Percentiles rank a stretch among this genome's conserved stretches.
These are phyloP conservation scores for Acanthamoeba healyi DNA, from an alignment of 208 protist genomes.

Conservation along the genomic window DNA sequence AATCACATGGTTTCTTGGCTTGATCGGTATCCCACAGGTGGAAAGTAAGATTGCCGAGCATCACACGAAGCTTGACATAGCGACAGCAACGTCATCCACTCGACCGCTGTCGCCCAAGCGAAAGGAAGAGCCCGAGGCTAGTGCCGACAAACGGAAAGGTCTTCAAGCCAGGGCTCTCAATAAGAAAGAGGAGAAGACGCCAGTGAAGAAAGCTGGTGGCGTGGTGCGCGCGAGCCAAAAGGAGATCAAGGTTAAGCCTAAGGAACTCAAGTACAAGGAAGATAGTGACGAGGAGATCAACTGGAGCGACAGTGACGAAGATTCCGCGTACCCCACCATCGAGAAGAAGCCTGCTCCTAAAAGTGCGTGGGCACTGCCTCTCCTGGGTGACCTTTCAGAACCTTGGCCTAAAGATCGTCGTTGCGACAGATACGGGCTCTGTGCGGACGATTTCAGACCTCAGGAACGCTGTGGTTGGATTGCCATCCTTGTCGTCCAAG, in stretches of 20 bases:
- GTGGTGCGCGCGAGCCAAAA: constrained; percentile 1
- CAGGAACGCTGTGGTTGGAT: not conserved
- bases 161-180: not conserved
- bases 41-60: constrained; percentile 66
- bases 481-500: not conserved
- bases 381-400: too few relatives aligned
- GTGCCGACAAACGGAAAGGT: not conserved
- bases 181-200: constrained; percentile 40
- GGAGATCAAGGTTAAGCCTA: constrained; percentile 28
- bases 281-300: constrained; percentile 48
- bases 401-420: too few relatives aligned
- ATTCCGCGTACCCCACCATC: constrained; percentile 55
- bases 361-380: not conserved
- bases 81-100: not conserved
- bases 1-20: too few relatives aligned
- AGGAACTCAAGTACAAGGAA: constrained; percentile 46
- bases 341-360: constrained; percentile 39
- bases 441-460: constrained; percentile 43
- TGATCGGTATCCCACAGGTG: not conserved
- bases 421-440: not conserved
- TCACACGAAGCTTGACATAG: constrained; percentile 71
- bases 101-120: constrained; percentile 64
- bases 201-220: not conserved
- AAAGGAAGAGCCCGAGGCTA: not conserved
- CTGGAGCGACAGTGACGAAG: constrained; percentile 8